A percentile compares a stretch with the other conserved stretches of the same genome.
These are phyloP conservation scores for Trifolium pratense DNA, from an alignment of 306 rosid genomes.

Conservation along the genomic window DNA sequence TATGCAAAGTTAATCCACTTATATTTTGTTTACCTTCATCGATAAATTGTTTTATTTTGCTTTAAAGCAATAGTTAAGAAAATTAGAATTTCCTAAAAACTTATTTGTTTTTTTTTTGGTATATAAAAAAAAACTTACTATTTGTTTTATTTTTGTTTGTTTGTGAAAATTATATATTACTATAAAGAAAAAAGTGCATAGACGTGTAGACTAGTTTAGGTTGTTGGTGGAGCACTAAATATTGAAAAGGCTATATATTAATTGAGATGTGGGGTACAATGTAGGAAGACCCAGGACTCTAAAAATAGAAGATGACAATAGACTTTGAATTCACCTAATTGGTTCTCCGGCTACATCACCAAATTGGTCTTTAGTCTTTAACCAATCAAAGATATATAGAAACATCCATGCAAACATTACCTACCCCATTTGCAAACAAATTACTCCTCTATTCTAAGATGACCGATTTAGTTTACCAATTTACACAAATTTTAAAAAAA, in stretches of 20 bases:
- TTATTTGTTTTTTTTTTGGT: too few relatives aligned
- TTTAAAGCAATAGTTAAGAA: too few relatives aligned
- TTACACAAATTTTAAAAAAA: too few relatives aligned
- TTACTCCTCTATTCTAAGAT: neutral
- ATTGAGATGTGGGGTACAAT: conserved; percentile 49
- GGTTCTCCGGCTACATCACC: conserved; percentile 12
- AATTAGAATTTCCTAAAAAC: neutral
- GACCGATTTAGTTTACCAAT: too few relatives aligned
- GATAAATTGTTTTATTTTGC: too few relatives aligned
- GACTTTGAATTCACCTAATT: conserved; percentile 20
- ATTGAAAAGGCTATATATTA: conserved; percentile 13
- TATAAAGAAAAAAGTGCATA: neutral
- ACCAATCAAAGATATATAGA: conserved; percentile 44
- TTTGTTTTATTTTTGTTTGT: too few relatives aligned
- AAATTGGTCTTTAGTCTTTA: conserved; percentile 35
- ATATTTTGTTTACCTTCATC: too few relatives aligned
- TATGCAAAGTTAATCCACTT: too few relatives aligned
- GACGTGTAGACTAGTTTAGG: neutral
- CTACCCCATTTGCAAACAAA: conserved; percentile 46
- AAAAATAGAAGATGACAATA: conserved; percentile 43
- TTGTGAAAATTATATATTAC: neutral
- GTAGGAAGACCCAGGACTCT: conserved; percentile 40
- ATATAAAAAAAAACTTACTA: too few relatives aligned
- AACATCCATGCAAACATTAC: conserved; percentile 44
- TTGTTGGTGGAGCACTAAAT: conserved; percentile 35